Conservation (phyloP, 805 yeast genomes). For the Scheffersomyces spartinae region DNA sequence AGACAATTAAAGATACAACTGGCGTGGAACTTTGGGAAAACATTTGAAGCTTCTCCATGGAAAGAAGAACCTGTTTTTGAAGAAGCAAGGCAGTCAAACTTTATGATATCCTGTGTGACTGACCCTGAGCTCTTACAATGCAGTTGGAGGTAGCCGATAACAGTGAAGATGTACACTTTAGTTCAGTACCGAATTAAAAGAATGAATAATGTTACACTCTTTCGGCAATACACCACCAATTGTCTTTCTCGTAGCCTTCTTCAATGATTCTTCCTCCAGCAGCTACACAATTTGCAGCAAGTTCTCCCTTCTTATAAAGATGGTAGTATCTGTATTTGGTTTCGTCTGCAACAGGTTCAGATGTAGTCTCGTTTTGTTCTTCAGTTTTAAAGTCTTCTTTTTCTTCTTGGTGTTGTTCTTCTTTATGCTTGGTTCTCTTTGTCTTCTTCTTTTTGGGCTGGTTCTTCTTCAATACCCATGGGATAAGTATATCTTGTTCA, state of each 20-base stretch:
- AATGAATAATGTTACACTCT: too few relatives aligned
- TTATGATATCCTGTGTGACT: too few relatives aligned
- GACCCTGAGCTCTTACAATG: too few relatives aligned
- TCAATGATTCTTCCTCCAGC: slow-evolving; percentile 66
- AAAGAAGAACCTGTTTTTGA: too few relatives aligned
- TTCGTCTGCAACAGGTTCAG: slow-evolving; percentile 17
- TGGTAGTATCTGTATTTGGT: slow-evolving; percentile 84
- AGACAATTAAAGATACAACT: too few relatives aligned
- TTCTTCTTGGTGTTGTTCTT: slow-evolving; percentile 4
- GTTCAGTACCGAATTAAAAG: too few relatives aligned
- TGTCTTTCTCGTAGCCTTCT: slow-evolving; percentile 84
- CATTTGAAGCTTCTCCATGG: too few relatives aligned
- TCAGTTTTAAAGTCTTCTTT: slow-evolving; percentile 4
- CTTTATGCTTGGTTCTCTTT: slow-evolving; percentile 2
- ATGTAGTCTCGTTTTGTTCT: slow-evolving; percentile 7
- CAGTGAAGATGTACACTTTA: too few relatives aligned
- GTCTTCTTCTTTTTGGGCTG: slow-evolving; percentile 20
- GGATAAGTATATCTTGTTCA: slow-evolving; percentile 89
- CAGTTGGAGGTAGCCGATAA: too few relatives aligned
- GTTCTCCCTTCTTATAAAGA: slow-evolving; percentile 73
- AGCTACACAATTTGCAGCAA: slow-evolving; percentile 50
- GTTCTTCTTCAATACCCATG: slow-evolving; percentile 73
- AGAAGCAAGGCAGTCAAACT: too few relatives aligned
- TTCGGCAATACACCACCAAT: slow-evolving; percentile 62
- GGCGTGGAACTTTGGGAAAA: too few relatives aligned